Evolutionary conservation across 2,329 filamentous ascomycete genomes (phyloP).

Genomic region (Paecilomyces niveus): DNA sequence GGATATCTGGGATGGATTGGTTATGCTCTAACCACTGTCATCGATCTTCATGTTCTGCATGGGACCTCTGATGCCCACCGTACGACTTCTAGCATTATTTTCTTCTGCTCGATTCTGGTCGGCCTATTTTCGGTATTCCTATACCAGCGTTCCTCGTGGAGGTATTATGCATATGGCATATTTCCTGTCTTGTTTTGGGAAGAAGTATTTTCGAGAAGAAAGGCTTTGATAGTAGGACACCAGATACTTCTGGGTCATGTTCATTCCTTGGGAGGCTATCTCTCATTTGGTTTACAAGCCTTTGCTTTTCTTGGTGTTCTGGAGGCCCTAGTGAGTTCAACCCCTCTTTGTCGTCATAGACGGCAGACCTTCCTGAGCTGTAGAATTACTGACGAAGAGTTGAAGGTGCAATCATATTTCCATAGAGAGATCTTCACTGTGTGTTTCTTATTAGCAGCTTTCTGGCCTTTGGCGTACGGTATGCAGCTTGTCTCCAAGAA

Average conservation of each 20-base stretch:
- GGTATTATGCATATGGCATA: conserved; percentile 86
- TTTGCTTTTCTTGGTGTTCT: conserved; percentile 66
- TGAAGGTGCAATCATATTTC: conserved; percentile 82
- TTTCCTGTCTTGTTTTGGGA: conserved; percentile 97
- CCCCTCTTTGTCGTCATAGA: background rate
- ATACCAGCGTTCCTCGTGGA: conserved; percentile 68
- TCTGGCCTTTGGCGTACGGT: conserved; percentile 75
- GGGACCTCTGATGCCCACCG: conserved; percentile 59
- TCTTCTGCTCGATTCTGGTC: conserved; percentile 71
- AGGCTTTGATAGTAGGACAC: conserved; percentile 60
- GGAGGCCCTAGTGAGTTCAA: conserved; percentile 60
- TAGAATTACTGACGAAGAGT: conserved; percentile 1
- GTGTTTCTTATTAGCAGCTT: conserved; percentile 66
- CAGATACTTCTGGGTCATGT: conserved; percentile 64
- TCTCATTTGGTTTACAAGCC: conserved; percentile 57
- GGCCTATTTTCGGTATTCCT: conserved; percentile 71
- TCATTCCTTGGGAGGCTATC: conserved; percentile 49
- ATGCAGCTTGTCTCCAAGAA: conserved; percentile 63
- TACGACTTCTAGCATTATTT: conserved; percentile 49
- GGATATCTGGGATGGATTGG: conserved; percentile 96
- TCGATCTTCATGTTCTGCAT: conserved; percentile 80
- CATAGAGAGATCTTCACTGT: conserved; percentile 78
- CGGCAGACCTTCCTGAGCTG: conserved; percentile 1
- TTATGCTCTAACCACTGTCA: conserved; percentile 80
- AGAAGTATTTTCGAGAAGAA: conserved; percentile 74